Percentiles rank a stretch among this genome's conserved stretches.
Evolutionary conservation across 2,329 filamentous ascomycete genomes (phyloP).

Genomic region (Dactylellina sp.): DNA sequence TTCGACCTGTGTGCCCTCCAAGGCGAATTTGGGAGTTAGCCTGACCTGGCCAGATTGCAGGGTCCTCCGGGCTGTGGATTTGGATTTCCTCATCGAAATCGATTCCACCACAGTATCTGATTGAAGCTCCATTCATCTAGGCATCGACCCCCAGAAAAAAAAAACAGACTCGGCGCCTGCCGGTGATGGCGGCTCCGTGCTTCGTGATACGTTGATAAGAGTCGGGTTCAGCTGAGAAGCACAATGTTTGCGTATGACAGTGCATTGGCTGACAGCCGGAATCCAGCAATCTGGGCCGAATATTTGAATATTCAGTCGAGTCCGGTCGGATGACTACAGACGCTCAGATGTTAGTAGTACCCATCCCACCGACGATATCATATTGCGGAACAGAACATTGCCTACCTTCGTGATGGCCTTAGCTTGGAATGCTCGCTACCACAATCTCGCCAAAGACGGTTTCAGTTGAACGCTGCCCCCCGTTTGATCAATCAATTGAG

Average conservation of each 20-base stretch:
- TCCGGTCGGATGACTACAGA: too few relatives aligned
- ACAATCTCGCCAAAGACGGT: too few relatives aligned
- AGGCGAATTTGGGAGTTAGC: slow-evolving; percentile 51
- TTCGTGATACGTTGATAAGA: slow-evolving; percentile 15
- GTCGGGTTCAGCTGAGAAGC: slow-evolving; percentile 14
- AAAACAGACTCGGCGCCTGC: slow-evolving; percentile 1
- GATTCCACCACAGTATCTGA: not conserved
- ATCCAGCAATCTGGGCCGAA: too few relatives aligned
- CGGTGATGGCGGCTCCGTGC: slow-evolving; percentile 45
- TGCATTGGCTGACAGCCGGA: not conserved
- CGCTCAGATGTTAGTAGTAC: too few relatives aligned
- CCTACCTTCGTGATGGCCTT: too few relatives aligned
- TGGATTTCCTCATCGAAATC: not conserved
- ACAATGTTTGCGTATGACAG: not conserved
- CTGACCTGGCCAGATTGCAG: slow-evolving; percentile 6
- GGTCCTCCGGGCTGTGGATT: slow-evolving; percentile 13
- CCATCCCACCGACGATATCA: too few relatives aligned
- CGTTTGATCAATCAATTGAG: too few relatives aligned
- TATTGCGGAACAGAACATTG: too few relatives aligned
- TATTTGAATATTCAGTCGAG: too few relatives aligned
- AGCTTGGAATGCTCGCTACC: too few relatives aligned
- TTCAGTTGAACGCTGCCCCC: too few relatives aligned
- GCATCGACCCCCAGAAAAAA: not conserved
- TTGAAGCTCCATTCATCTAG: not conserved
- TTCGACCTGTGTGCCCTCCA: slow-evolving; percentile 22